These are phyloP conservation scores for Triangularia verruculosa DNA, from an alignment of 2,329 filamentous ascomycete genomes.

Conservation along the genomic window DNA sequence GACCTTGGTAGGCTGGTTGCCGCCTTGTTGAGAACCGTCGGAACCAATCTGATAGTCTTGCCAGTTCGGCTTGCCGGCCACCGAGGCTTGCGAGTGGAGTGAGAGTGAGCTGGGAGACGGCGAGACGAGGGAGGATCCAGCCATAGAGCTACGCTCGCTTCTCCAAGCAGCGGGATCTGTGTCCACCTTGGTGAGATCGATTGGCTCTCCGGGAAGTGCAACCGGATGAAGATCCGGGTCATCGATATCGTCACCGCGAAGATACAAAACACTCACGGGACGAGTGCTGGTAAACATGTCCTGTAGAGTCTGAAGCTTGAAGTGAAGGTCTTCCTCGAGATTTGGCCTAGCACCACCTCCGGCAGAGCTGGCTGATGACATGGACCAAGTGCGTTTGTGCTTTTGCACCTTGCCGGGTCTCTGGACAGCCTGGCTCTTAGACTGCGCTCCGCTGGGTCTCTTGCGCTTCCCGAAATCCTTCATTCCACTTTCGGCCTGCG, in stretches of 20 bases:
- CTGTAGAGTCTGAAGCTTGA: constrained; percentile 73
- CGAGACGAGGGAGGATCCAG: constrained; percentile 60
- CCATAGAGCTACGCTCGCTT: constrained; percentile 56
- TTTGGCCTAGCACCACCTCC: constrained; percentile 47
- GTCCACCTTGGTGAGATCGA: constrained; percentile 57
- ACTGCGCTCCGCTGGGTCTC: constrained; percentile 45
- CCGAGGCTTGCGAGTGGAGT: constrained; percentile 54
- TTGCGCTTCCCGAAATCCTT: constrained; percentile 67
- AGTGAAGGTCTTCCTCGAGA: constrained; percentile 72
- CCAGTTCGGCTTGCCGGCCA: constrained; percentile 48
- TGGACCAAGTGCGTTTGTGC: constrained; percentile 93
- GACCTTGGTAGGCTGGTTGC: constrained; percentile 53
- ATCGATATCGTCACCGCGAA: constrained; percentile 73
- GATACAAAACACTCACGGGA: constrained; percentile 72
- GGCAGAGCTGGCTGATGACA: constrained; percentile 72
- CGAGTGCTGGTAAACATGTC: constrained; percentile 87
- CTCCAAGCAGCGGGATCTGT: constrained; percentile 50
- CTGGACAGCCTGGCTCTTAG: constrained; percentile 46
- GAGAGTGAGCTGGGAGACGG: constrained; percentile 65
- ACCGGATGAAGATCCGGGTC: constrained; percentile 79
- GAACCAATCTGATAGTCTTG: constrained; percentile 56
- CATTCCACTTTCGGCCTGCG: constrained; percentile 67
- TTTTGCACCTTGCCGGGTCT: constrained; percentile 81
- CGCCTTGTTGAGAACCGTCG: constrained; percentile 39
- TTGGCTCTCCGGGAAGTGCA: constrained; percentile 64